Evolutionary conservation across 306 rosid species (phyloP).

Genomic region (Inga oerstediana): DNA sequence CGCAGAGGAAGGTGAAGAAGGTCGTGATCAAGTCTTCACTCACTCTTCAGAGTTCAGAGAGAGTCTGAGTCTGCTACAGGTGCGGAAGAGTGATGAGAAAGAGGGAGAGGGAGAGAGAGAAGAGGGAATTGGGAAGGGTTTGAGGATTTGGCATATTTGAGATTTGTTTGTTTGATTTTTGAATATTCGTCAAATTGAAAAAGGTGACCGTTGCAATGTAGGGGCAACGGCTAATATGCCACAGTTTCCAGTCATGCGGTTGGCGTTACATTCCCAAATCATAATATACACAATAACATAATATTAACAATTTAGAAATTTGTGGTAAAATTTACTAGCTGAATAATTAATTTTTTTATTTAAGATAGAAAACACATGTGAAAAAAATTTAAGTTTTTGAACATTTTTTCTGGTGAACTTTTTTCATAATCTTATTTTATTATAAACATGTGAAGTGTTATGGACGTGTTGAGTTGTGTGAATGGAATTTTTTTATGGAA

Average conservation of each 20-base stretch:
- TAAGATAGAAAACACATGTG: neutral
- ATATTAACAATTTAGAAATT: neutral
- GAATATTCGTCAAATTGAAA: conserved; percentile 2
- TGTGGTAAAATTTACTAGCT: no score
- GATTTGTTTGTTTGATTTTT: conserved; percentile 3
- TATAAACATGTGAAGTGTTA: no score
- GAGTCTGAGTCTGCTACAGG: neutral
- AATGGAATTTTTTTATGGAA: no score
- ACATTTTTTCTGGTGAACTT: no score
- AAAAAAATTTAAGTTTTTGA: no score
- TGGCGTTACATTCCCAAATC: neutral
- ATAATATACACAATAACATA: neutral
- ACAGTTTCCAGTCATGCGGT: neutral
- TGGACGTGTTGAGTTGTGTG: no score
- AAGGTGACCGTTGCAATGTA: neutral
- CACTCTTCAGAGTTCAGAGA: neutral
- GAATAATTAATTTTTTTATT: no score
- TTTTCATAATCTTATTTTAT: no score
- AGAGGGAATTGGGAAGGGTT: neutral
- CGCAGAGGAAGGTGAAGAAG: neutral
- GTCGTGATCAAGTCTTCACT: neutral
- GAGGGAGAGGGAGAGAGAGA: neutral
- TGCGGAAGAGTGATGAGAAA: neutral
- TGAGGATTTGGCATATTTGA: neutral
- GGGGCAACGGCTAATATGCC: conserved; percentile 15